phyloP scores from a whole-genome alignment of 345 rosid genomes.

The Cardamine chenopodiifolia region DNA sequence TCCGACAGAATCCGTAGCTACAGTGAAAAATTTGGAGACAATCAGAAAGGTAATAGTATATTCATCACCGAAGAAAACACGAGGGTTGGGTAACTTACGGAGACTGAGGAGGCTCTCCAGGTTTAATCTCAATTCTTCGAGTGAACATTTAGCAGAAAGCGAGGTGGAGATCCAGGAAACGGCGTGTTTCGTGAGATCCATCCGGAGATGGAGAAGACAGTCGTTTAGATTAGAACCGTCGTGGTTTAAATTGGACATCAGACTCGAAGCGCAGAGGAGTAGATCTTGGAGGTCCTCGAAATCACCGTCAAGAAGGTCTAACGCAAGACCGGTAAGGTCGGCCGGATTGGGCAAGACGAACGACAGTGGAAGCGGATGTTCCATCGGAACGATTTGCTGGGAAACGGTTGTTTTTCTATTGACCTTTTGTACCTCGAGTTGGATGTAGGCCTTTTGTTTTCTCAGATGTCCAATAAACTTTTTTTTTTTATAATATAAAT shows the following conservation, averaged over 20 bases:
- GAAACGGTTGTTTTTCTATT: background rate
- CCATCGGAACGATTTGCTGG: constrained; percentile 40
- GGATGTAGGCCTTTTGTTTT: too few relatives aligned
- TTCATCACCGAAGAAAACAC: background rate
- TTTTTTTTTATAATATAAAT: too few relatives aligned
- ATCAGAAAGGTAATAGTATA: background rate
- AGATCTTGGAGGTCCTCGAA: constrained; percentile 54
- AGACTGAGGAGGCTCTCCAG: constrained; percentile 51
- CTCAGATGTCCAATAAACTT: too few relatives aligned
- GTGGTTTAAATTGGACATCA: constrained; percentile 43
- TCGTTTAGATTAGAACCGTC: constrained; percentile 45
- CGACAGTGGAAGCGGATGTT: constrained; percentile 26
- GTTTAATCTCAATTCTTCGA: constrained; percentile 44
- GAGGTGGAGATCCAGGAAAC: constrained; percentile 78
- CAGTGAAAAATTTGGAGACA: constrained; percentile 22
- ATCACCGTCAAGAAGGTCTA: constrained; percentile 49
- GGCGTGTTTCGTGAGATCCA: constrained; percentile 48
- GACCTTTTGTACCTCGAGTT: background rate
- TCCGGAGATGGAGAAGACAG: constrained; percentile 48
- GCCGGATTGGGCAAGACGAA: constrained; percentile 44
- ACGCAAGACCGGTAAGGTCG: constrained; percentile 40
- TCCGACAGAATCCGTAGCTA: constrained; percentile 44
- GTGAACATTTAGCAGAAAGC: constrained; percentile 47
- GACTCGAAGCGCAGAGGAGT: constrained; percentile 40
- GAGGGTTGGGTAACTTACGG: constrained; percentile 23